These are phyloP conservation scores for Ophiocordyceps sinensis DNA, from an alignment of 2,329 filamentous ascomycete genomes.

Conservation along the genomic window DNA sequence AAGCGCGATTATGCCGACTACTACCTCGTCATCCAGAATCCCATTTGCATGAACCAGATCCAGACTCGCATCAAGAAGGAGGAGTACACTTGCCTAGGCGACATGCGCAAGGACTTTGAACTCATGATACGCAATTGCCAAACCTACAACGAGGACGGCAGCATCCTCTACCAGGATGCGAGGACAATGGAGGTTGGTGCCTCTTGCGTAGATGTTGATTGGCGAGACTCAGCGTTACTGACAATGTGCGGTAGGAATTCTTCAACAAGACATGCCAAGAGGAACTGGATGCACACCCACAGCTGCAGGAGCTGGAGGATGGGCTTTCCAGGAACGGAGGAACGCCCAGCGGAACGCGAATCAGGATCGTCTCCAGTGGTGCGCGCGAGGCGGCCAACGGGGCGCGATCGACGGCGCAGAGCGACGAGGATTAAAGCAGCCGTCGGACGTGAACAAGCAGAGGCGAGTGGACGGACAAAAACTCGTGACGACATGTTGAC, in stretches of 20 bases:
- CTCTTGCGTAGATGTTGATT: background rate
- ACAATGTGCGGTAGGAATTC: constrained; percentile 32
- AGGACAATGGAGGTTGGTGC: constrained; percentile 73
- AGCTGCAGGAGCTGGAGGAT: constrained; percentile 39
- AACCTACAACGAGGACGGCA: constrained; percentile 94
- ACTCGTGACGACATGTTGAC: background rate
- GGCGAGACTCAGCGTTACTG: constrained; percentile 9
- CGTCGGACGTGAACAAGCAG: background rate
- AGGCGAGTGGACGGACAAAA: background rate
- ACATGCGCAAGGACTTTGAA: constrained; percentile 70
- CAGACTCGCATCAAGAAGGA: constrained; percentile 91
- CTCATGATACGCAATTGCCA: constrained; percentile 82
- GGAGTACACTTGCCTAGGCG: constrained; percentile 70
- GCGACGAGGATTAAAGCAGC: constrained; percentile 34
- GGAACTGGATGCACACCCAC: constrained; percentile 36
- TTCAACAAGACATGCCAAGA: constrained; percentile 40
- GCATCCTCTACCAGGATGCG: constrained; percentile 81
- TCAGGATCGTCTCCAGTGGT: constrained; percentile 48
- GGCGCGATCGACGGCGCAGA: constrained; percentile 26
- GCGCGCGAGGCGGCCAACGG: constrained; percentile 22
- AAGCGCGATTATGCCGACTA: constrained; percentile 89
- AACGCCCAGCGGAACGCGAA: constrained; percentile 49
- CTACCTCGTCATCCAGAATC: constrained; percentile 81
- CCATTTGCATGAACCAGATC: constrained; percentile 94
- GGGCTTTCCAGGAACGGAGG: constrained; percentile 36